Base-by-base conservation (phyloP, 2,329 filamentous ascomycete species). In the Endothia cerciana region DNA sequence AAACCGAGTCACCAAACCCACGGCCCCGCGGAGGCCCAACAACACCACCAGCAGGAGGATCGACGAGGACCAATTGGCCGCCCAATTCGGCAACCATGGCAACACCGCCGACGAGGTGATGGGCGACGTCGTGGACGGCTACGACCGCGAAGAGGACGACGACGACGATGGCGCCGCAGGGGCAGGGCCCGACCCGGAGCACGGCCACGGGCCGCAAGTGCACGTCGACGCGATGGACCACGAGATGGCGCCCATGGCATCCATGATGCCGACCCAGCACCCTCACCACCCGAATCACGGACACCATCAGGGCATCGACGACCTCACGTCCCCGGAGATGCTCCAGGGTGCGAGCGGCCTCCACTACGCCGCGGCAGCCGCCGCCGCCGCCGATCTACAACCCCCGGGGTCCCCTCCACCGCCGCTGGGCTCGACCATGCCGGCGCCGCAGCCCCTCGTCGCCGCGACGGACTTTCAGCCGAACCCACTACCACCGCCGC, bases 401-500 rank as follows among this genome's bases (percentile, higher is more conserved):
- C 65, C 65, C 6, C 64, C 66, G 8, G 56, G 60, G 7, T 60
- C 66, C 2, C 66, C 66, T 8, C 64, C 62, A 15, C 66, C 60
- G 19, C 61, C 65, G 45, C 60, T 65, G 13, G 66, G 65, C 62
- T 36, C 36, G 55, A 58, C 66, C 4, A 68, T 68, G 47, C 65
- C 66, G 7, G 66, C 66, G n/a, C 66, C 64, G 17, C 66, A 68
- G 49, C 66, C 66, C 3, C 66, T 68, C 49, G 66, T 68, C 57
- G 66, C 66, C 0, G 66, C 66, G 43, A 68, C 66, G n/a, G 66
- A 68, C 64, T 68, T 68, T 64, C 66, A 68, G 64, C 66, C 66
- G 10, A 68, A 62, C n/a, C 63, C 63, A 3, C 62, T 51, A 13
- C 51, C n/a, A n/a, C 41, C 51, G 11, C 60, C 33, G 40, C 22